Base-by-base conservation (phyloP, 73 alveolate genomes). In the Halteria grandinella region DNA sequence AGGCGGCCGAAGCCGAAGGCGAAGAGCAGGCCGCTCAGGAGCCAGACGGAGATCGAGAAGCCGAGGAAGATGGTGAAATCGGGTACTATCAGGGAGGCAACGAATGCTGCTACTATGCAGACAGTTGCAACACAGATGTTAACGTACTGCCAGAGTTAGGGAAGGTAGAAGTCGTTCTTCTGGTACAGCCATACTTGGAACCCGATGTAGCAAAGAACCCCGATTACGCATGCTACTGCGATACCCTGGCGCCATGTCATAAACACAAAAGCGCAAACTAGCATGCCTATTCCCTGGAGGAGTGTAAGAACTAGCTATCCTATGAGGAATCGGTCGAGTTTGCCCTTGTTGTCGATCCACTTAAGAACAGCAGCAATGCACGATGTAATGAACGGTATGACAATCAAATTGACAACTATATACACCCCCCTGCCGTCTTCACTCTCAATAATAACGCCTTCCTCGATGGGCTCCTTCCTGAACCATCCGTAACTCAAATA, bases 351-450 rank as follows among this genome's bases (percentile, higher is more conserved):
- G 76, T 75, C 94, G 27, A 23, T 6, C 86, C 87, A 69, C 57
- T 85, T 85, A 36, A 55, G 58, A n/a, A 78, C 47, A 24, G 87
- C 70, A 50, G 80, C 43, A 0, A 33, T 25, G 15, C 51, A 18
- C 51, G 75, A 20, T 27, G 80, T 34, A 29, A 63, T 33, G 55
- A 85, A 78, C 5, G 94, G 94, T 55, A 85, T 75, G n/a, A 85
- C 88, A 44, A 85, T 40, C 1, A 79, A 70, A 41, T 85, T 63
- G 32, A 52, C 79, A 31, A 78, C 77, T 28, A 85, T 28, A 57
- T 73, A 75, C 10, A 43, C 47, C 31, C 88, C 81, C 8, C 86
- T 86, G 33, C 27, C 69, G 15, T 47, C 55, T n/a, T n/a, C n/a
- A n/a, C n/a, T n/a, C n/a, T n/a, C n/a, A n/a, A n/a, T n/a, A n/a